Evolutionary conservation across 768 basidiomycete species (phyloP).

Genomic region (Lentinula detonsa): DNA sequence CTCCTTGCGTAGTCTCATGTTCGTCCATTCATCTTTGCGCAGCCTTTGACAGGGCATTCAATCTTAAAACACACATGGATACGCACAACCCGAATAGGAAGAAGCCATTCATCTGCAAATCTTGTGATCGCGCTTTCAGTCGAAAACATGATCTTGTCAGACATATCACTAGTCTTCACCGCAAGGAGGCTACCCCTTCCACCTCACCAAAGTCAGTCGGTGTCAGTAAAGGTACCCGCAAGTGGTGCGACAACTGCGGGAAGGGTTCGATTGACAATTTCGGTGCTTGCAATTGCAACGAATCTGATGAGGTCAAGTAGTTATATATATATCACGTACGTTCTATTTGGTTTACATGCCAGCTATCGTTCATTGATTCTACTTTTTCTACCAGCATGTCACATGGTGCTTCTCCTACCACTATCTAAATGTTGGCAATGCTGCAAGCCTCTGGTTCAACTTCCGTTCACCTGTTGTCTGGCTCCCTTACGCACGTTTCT

Average conservation of each 20-base stretch:
- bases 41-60: conserved; percentile 5
- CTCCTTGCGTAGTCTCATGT: neutral
- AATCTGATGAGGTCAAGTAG: conserved; percentile 49
- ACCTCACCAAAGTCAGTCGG: conserved; percentile 49
- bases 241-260: conserved; percentile 74
- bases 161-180: conserved; percentile 82
- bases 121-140: conserved; percentile 89
- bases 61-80: conserved; percentile 28
- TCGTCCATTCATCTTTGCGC: conserved; percentile 6
- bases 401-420: neutral
- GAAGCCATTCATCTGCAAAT: conserved; percentile 81
- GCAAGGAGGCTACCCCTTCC: conserved; percentile 46
- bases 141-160: conserved; percentile 92
- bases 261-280: conserved; percentile 55
- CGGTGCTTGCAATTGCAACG: conserved; percentile 50
- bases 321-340: neutral
- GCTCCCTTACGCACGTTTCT: conserved; percentile 22
- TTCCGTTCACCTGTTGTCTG: conserved; percentile 1
- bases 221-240: conserved; percentile 56
- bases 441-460: conserved; percentile 24
- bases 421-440: conserved; percentile 4
- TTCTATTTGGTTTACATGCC: conserved; percentile 10
- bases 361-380: neutral
- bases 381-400: neutral
- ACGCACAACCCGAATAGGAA: conserved; percentile 90